Evolutionary conservation across 2,329 filamentous ascomycete genomes (phyloP), one percentile per base, ranked within the genome.

Genomic region (Clarireedia homoeocarpa): DNA sequence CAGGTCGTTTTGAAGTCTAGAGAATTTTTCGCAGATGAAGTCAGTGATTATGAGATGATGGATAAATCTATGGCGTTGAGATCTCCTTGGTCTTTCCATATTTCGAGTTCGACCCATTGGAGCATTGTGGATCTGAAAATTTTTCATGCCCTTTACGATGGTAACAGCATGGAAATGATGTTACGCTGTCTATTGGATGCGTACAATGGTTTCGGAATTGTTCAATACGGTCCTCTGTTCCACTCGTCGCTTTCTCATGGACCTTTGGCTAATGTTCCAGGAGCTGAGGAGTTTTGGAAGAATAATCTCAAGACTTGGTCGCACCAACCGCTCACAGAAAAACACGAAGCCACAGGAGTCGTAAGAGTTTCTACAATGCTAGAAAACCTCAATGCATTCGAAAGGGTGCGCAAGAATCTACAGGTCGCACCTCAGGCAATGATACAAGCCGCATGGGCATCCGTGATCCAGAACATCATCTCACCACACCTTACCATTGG

Each of bases 61-160:
- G 61, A 67, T 12, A 68, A 69, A 51, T 48, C 30, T 1, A 27
- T 36, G 3, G 63, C 67, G n/a, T 47, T 70, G 14, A 63, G 57
- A 48, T 58, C 7, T 2, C 67, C 69, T 5, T 68, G 62, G 50
- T 57, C 26, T 12, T 53, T 69, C 38, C 46, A 24, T 2, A 20
- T 67, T 17, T 6, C 26, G 1, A 23, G 10, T 2, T 46, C 23
- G 5, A 39, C 30, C 6, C 4, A 2, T 5, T 14, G 14, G 14
- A 14, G 40, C 7, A 46, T 76, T 0, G 70, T 95, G 34, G 71
- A 77, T 2, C 65, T 95, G 2, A 79, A 86, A 47, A 84, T 95
- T 0, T 95, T 96, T 71, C 91, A 96, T 67, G 90, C 81, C 0
- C 70, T 96, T 0, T 96, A 96, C 63, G 91, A 96, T 70, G 91